Evolutionary conservation across 192 early-diverging fungal genomes (phyloP), one percentile per base, ranked within the genome.

Genomic region (Backusella parvicylindrica): DNA sequence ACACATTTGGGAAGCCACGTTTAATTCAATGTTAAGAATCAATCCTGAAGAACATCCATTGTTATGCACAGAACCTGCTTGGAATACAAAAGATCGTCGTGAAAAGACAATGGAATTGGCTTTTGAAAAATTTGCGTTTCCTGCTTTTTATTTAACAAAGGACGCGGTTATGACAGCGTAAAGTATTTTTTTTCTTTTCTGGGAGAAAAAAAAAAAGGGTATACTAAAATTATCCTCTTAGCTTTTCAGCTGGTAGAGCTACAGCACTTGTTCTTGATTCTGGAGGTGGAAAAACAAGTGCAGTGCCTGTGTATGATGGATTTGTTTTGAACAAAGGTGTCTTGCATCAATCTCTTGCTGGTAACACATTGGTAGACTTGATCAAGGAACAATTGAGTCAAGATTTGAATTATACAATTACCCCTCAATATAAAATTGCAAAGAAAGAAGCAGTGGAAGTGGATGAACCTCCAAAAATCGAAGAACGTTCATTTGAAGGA

Each of bases 271-370:
- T 99, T 33, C 76, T 99, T 63, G 96, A 98, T 78, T 96, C 94
- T 35, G 98, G 98, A 15, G 95, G 92, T 76, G 85, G 90, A 38
- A 90, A 85, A 64, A 95, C 95, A 1, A 97, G 94, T 73, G 96
- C 91, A 7, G 92, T 95, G 3, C 96, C 98, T n/a, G 98, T 99
- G 15, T 93, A 92, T 76, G 98, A 99, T 77, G 98, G 98, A 36
- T 99, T 92, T 79, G 95, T 96, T 18, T 80, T 99, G 47, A 96
- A 95, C 77, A 97, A 98, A 84, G 94, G 86, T 21, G 88, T 89
- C 37, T 82, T 94, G 56, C 84, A 88, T 49, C 90, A 94, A 74
- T 79, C 87, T 18, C 71, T 96, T 68, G 97, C 89, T 64, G 98
- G 97, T 56, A 92, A 98, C 79, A 84, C 92, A 15, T 74, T 99